Conservation (phyloP, 1,284 basidiomycete genomes). For the Ustilago trichophora region DNA sequence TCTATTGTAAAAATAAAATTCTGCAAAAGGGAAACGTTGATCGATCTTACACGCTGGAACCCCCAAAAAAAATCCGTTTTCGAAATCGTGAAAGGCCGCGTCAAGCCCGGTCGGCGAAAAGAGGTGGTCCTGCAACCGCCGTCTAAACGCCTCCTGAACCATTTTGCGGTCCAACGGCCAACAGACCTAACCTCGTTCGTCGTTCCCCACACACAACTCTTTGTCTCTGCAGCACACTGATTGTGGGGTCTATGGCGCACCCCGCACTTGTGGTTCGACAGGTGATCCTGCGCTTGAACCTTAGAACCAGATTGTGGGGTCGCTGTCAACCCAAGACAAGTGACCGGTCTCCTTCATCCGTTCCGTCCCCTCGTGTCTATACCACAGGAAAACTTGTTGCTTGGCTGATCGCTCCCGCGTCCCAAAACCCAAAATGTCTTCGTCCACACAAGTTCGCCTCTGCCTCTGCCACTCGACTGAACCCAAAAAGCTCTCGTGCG, state of each 20-base stretch:
- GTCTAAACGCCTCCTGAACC: not conserved
- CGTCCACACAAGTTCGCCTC: too few relatives aligned
- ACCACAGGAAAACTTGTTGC: not conserved
- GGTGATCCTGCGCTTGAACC: too few relatives aligned
- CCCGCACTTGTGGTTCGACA: constrained; percentile 17
- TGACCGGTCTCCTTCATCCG: constrained; percentile 18
- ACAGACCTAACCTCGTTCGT: not conserved
- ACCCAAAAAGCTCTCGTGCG: constrained; percentile 1
- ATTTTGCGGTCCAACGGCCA: not conserved
- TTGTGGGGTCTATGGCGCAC: constrained; percentile 8
- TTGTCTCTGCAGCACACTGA: not conserved
- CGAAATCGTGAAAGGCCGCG: constrained; percentile 3
- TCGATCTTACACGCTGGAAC: too few relatives aligned
- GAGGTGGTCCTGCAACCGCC: not conserved
- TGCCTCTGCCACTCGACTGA: too few relatives aligned
- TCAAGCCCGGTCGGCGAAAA: constrained; percentile 16
- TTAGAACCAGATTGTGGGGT: constrained; percentile 25
- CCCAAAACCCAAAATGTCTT: too few relatives aligned
- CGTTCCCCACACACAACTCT: constrained; percentile 1
- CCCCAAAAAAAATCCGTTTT: not conserved
- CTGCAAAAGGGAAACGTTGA: too few relatives aligned
- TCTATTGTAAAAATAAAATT: too few relatives aligned
- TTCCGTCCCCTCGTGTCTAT: not conserved
- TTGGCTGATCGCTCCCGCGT: too few relatives aligned
- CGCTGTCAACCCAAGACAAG: constrained; percentile 3